A percentile compares a stretch with the other conserved stretches of the same genome.
phyloP scores from a whole-genome alignment of 2,329 filamentous ascomycete genomes.

The Alternaria solani region DNA sequence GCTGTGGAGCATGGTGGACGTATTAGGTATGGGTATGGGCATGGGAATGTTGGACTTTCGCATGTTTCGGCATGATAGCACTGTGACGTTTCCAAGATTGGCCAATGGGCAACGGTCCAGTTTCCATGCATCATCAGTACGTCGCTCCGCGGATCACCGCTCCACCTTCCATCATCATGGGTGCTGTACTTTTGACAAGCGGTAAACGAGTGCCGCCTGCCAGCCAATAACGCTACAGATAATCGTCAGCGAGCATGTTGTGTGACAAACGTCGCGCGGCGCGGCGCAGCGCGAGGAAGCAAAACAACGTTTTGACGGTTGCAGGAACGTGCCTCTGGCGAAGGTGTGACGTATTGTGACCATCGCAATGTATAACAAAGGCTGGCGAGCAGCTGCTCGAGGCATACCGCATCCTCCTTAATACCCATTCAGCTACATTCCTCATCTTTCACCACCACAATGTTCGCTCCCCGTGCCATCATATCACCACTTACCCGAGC shows the following conservation, averaged over 20 bases:
- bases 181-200: neutral
- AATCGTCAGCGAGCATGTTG: constrained; percentile 4
- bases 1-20: neutral
- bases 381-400: neutral
- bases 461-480: constrained; percentile 17
- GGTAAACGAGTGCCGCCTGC: neutral
- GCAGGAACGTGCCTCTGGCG: constrained; percentile 1
- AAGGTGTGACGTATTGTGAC: constrained; percentile 4
- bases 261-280: neutral
- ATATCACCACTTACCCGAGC: constrained; percentile 13
- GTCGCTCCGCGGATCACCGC: neutral
- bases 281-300: neutral
- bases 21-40: neutral
- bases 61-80: constrained; percentile 16
- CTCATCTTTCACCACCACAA: neutral
- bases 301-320: neutral
- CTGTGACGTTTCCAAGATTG: constrained; percentile 10
- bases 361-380: neutral
- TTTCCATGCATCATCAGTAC: neutral
- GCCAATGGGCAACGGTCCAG: constrained; percentile 9
- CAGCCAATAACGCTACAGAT: neutral
- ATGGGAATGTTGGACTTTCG: constrained; percentile 6
- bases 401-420: neutral
- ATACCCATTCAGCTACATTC: too few species aligned
- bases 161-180: neutral